These are phyloP conservation scores for Colletotrichum cereale DNA, from an alignment of 2,329 filamentous ascomycete genomes.

Conservation along the genomic window DNA sequence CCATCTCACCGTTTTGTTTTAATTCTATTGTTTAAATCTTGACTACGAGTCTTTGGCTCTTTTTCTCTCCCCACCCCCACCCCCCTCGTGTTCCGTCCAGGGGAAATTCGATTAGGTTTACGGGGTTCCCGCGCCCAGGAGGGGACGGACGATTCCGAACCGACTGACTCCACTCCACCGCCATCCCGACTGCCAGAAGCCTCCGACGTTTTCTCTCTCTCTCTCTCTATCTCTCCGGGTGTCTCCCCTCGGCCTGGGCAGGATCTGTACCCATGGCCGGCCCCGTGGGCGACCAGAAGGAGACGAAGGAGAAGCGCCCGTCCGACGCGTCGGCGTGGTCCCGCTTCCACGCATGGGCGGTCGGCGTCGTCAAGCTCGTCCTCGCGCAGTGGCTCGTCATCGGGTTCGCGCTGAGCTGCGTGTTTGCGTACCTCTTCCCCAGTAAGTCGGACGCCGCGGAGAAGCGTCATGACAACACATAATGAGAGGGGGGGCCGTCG, in stretches of 20 bases:
- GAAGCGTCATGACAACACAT: too few species aligned
- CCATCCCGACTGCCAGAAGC: neutral
- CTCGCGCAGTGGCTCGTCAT: slow-evolving; percentile 75
- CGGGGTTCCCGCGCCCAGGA: neutral
- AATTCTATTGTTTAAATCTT: neutral
- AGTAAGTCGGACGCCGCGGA: slow-evolving; percentile 47
- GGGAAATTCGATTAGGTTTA: neutral
- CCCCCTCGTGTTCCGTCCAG: neutral
- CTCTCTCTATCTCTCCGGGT: neutral
- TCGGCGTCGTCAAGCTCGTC: slow-evolving; percentile 50
- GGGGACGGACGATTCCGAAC: neutral
- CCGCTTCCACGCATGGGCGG: slow-evolving; percentile 8
- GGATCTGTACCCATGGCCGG: slow-evolving; percentile 23
- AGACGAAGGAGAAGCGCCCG: neutral
- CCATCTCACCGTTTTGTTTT: neutral
- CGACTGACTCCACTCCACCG: neutral
- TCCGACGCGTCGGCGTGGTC: neutral
- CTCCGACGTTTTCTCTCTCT: neutral
- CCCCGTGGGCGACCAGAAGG: neutral
- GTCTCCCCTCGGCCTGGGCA: neutral
- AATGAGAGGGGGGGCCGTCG: neutral
- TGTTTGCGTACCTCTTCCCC: slow-evolving; percentile 60
- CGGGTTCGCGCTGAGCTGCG: slow-evolving; percentile 67
- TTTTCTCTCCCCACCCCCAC: neutral
- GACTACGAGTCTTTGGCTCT: neutral